A percentile compares a stretch with the other conserved stretches of the same genome.
These are phyloP conservation scores for Phenoliferia sp. DNA, from an alignment of 1,284 basidiomycete genomes.

Conservation along the genomic window DNA sequence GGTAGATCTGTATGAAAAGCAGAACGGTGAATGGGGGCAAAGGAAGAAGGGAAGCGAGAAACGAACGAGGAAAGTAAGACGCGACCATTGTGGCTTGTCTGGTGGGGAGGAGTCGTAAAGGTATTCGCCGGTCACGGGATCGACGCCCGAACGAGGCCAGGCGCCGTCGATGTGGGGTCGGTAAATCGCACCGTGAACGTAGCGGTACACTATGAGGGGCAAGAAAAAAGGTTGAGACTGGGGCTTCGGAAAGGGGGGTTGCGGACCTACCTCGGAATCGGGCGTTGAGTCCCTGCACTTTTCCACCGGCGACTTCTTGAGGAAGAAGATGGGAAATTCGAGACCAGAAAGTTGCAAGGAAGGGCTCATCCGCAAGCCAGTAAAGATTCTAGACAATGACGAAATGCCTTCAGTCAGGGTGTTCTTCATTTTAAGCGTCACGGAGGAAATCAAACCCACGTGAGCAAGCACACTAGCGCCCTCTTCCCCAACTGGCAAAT, in stretches of 20 bases:
- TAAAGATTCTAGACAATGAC: conserved; percentile 51
- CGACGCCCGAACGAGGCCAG: conserved; percentile 53
- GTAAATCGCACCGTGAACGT: conserved; percentile 20
- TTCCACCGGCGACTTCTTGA: conserved; percentile 46
- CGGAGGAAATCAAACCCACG: conserved; percentile 33
- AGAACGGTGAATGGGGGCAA: neutral
- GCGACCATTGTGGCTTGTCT: conserved; percentile 42
- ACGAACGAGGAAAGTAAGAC: conserved; percentile 50
- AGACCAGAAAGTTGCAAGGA: conserved; percentile 48
- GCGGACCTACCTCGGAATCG: conserved; percentile 47
- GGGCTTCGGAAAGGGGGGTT: neutral
- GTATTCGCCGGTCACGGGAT: conserved; percentile 48
- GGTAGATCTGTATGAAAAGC: conserved; percentile 46
- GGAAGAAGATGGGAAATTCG: conserved; percentile 49
- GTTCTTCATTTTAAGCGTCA: neutral
- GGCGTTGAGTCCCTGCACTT: conserved; percentile 51
- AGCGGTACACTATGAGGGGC: conserved; percentile 23
- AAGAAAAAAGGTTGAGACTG: neutral
- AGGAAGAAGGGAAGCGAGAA: neutral
- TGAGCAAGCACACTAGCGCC: conserved; percentile 47
- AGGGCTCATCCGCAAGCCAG: conserved; percentile 51
- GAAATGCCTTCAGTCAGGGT: conserved; percentile 44
- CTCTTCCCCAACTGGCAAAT: conserved; percentile 50
- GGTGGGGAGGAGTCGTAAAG: conserved; percentile 51
- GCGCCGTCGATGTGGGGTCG: conserved; percentile 53